Evolutionary conservation across 495 filamentous ascomycete species (phyloP), one percentile per base, ranked within the genome.

Genomic region (Aspergillus egyptiacus): DNA sequence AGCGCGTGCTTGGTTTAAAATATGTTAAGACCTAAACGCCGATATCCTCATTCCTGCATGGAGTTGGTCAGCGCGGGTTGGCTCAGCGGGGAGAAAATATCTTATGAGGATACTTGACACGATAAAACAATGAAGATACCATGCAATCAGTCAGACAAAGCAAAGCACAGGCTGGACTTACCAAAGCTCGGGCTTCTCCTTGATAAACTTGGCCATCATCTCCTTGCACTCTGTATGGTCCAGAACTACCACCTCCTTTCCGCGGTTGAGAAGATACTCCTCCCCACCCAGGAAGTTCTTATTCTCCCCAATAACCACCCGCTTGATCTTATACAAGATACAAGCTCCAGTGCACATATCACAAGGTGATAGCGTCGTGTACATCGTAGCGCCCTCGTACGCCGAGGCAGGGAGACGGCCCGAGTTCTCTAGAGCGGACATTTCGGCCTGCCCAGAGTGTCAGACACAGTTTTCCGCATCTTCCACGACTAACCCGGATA

Each of bases 291-390:
- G 57, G 51, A 89, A 90, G 36, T 77, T 91, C 59, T 77, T 75
- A 60, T 91, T 89, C 70, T 95, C 89, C 6, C 88, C 89, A 68
- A 94, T 79, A 27, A 95, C 86, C 2, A 93, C 86, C 2, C 87
- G 82, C 43, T 77, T 74, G 31, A 95, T 79, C 56, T 85, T 85
- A 70, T 89, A 93, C 46, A 91, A 74, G 36, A 94, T 67, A 56
- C 85, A 88, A 3, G 88, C 87, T 19, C 87, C 87, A 11, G 87
- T 84, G 73, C 86, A 91, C 87, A 93, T 93, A 61, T 90, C 83
- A 62, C 89, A 95, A 0, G 87, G 89, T 11, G 87, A 91, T 4
- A 94, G 70, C 2, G 89, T 91, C 7, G 87, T 93, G 66, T 87
- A 93, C 83, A 93, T 89, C 4, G 88, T 93, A 33, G 81, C 73